Conservation (phyloP, 1,284 basidiomycete species). For the Puccinia polysora region DNA sequence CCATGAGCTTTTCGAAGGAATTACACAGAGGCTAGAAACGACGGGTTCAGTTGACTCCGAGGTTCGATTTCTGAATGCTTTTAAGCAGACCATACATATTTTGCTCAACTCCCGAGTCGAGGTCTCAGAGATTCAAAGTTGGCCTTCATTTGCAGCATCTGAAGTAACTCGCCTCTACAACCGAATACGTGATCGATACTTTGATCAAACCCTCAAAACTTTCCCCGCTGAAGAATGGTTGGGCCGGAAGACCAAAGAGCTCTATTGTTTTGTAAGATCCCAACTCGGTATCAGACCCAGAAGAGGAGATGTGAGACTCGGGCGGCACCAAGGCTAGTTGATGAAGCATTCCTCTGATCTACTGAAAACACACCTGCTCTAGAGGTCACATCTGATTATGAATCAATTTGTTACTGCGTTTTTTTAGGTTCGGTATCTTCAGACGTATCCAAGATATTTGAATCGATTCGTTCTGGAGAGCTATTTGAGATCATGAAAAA, state of each 20-base stretch:
- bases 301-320: conserved; percentile 29
- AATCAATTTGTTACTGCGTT: background rate
- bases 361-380: background rate
- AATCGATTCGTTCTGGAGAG: conserved; percentile 33
- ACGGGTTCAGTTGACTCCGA: conserved; percentile 26
- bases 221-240: conserved; percentile 12
- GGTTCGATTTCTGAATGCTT: conserved; percentile 24
- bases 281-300: conserved; percentile 23
- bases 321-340: conserved; percentile 28
- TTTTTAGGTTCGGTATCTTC: conserved; percentile 15
- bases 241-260: conserved; percentile 10
- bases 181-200: conserved; percentile 16
- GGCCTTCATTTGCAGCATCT: conserved; percentile 14
- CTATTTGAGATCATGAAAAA: conserved; percentile 20
- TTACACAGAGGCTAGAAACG: conserved; percentile 4
- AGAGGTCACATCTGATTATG: background rate
- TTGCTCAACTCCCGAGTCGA: conserved; percentile 6
- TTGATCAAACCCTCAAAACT: conserved; percentile 2
- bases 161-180: background rate
- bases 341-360: no score
- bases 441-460: conserved; percentile 35
- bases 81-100: conserved; percentile 14
- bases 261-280: conserved; percentile 29
- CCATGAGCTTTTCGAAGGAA: background rate
- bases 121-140: background rate